A percentile compares a stretch with the other conserved stretches of the same genome.
Conservation (phyloP, 2,329 filamentous ascomycete genomes). For the Akanthomyces uredinophilus region DNA sequence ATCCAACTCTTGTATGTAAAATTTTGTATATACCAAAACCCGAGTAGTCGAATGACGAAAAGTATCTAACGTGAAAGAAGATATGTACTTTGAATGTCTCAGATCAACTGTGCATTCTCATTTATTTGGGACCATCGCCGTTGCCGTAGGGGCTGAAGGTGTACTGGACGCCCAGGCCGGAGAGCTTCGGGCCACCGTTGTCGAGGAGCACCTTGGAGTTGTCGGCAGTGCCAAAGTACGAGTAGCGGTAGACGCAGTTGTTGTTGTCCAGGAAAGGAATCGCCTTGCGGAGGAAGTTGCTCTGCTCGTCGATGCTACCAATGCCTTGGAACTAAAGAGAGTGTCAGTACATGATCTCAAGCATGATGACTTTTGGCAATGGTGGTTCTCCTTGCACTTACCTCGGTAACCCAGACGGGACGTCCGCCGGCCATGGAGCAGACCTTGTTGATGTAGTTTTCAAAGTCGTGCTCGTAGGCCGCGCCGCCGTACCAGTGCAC, state of each 20-base stretch:
- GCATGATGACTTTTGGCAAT: not conserved
- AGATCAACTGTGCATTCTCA: not conserved
- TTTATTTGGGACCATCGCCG: slow-evolving; percentile 8
- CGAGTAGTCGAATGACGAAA: too few relatives aligned
- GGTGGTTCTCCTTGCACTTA: not conserved
- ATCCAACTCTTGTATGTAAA: too few relatives aligned
- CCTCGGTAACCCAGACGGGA: slow-evolving; percentile 41
- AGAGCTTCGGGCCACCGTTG: slow-evolving; percentile 6
- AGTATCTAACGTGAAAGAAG: not conserved
- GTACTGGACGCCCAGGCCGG: slow-evolving; percentile 11
- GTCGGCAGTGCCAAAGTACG: slow-evolving; percentile 29
- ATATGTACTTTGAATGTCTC: not conserved
- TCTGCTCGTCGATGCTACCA: slow-evolving; percentile 31
- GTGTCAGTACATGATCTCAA: not conserved
- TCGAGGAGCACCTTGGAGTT: slow-evolving; percentile 18
- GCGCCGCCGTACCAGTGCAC: slow-evolving; percentile 43
- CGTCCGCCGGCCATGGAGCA: slow-evolving; percentile 29
- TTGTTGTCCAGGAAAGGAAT: slow-evolving; percentile 40
- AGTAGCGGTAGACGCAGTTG: slow-evolving; percentile 34
- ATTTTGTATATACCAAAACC: too few relatives aligned
- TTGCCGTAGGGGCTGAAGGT: slow-evolving; percentile 13
- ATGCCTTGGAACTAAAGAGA: slow-evolving; percentile 22
- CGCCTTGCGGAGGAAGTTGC: slow-evolving; percentile 36
- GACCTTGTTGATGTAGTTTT: slow-evolving; percentile 36
- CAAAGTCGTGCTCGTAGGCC: slow-evolving; percentile 34